A percentile compares a stretch with the other conserved stretches of the same genome.
These are phyloP conservation scores for Fusarium avenaceum DNA, from an alignment of 2,329 filamentous ascomycete species.

Conservation along the genomic window DNA sequence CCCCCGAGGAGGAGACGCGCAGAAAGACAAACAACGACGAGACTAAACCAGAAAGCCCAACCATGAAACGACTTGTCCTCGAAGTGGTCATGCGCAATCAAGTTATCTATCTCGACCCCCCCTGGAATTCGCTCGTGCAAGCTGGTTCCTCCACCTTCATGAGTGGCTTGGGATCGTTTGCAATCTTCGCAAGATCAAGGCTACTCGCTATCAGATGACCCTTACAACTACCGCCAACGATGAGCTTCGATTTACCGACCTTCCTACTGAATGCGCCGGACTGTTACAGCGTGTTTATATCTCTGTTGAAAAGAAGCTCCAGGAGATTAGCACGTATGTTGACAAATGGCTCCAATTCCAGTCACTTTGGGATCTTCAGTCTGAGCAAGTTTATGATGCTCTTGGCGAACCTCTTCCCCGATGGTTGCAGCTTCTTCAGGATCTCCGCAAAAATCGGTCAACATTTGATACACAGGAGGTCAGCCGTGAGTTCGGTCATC, in stretches of 20 bases:
- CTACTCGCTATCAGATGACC: constrained; percentile 93
- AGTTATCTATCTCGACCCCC: constrained; percentile 95
- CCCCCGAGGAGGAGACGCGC: constrained; percentile 65
- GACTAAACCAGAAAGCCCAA: constrained; percentile 67
- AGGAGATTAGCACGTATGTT: constrained; percentile 85
- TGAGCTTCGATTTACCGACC: constrained; percentile 82
- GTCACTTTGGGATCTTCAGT: constrained; percentile 96
- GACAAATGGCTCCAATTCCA: constrained; percentile 99
- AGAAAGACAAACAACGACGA: constrained; percentile 64
- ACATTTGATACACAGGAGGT: constrained; percentile 99
- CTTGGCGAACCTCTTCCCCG: constrained; percentile 91
- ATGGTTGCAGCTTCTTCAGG: constrained; percentile 96
- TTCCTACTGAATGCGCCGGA: constrained; percentile 86
- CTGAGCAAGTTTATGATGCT: constrained; percentile 93
- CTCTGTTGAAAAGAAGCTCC: constrained; percentile 85
- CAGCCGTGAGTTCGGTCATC: constrained; percentile 90
- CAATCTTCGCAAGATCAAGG: constrained; percentile 93
- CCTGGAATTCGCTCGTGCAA: constrained; percentile 89
- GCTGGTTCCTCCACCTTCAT: constrained; percentile 93
- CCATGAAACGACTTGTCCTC: constrained; percentile 81
- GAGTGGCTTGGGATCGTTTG: constrained; percentile 94
- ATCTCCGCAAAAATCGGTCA: constrained; percentile 93
- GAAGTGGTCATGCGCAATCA: constrained; percentile 99
- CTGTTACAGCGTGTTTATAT: constrained; percentile 84
- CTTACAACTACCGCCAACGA: constrained; percentile 75